Base-by-base conservation (phyloP, 805 yeast genomes). In the Candida palmyrensis region DNA sequence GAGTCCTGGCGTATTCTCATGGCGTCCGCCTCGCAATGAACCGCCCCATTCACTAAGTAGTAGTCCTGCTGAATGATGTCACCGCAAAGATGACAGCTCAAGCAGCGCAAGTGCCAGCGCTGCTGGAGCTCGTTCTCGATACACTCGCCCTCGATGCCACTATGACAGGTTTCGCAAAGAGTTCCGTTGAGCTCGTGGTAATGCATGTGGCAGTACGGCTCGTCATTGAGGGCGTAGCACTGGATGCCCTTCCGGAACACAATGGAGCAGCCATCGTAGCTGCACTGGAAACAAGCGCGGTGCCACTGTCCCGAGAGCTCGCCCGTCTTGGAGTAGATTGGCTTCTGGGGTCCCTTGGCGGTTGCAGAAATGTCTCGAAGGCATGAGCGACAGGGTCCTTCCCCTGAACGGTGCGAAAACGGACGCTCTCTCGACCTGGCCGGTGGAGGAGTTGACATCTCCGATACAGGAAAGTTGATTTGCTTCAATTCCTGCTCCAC, bases 241-340 rank as follows among this genome's bases (percentile, higher is more conserved):
- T 75, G 74, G 12, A 73, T 72, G 9, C 73, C 68, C 47, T 77
- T 82, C 42, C 66, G 68, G 57, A 84, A 83, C 24, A 56, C 57
- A 2, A 67, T 50, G 6, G 57, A 57, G 61, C 97, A 90, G 9
- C 66, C 57, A 1, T 41, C 45, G 37, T 54, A 46, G 13, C 68
- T 59, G 63, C 98, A 92, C 10, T 64, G 62, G 65, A 92, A 90
- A 53, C 98, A 92, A 11, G 68, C 58, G 25, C 94, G 70, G 53
- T 92, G 98, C 97, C 97, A 92, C 53, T 88, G 90, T 0, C 97
- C 97, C 1, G 86, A 73, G 29, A 83, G 61, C 48, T 80, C 88
- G n/a, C 80, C 83, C 35, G 83, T 84, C 45, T 79, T 82, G n/a
- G 96, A 85, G 58, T 79, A 82, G 13, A 90, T 82, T 0, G 92